These are phyloP conservation scores for Aspergillus nomiae DNA, from an alignment of 2,329 filamentous ascomycete species.

Conservation along the genomic window DNA sequence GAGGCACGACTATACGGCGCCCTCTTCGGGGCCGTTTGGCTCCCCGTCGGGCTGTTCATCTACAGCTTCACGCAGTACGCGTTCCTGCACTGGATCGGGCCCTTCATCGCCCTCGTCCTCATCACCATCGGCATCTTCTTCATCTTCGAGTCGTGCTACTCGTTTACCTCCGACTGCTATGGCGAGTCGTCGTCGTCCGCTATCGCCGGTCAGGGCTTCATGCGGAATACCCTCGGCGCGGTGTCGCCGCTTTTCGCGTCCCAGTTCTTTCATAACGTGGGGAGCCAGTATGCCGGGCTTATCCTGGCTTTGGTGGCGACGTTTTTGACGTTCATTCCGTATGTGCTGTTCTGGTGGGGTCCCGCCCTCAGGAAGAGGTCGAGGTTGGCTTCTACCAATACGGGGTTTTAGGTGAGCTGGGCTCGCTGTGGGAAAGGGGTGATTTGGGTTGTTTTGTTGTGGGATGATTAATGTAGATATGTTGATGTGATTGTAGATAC, in stretches of 20 bases:
- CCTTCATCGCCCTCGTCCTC: slow-evolving; percentile 51
- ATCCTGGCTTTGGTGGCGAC: slow-evolving; percentile 52
- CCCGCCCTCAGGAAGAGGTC: slow-evolving; percentile 33
- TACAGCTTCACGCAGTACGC: slow-evolving; percentile 58
- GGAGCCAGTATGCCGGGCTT: slow-evolving; percentile 55
- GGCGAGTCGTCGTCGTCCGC: slow-evolving; percentile 43
- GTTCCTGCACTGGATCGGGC: slow-evolving; percentile 52
- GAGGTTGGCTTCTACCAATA: slow-evolving; percentile 25
- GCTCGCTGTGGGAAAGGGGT: neutral
- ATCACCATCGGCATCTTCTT: slow-evolving; percentile 59
- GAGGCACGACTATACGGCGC: slow-evolving; percentile 54
- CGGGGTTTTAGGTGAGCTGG: neutral
- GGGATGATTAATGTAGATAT: slow-evolving; percentile 1
- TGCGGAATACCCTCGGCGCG: slow-evolving; percentile 57
- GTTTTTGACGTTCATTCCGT: slow-evolving; percentile 32
- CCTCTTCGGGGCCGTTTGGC: slow-evolving; percentile 50
- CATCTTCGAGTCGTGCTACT: slow-evolving; percentile 46
- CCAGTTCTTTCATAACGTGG: slow-evolving; percentile 57
- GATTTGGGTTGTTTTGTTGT: neutral
- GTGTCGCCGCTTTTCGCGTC: slow-evolving; percentile 55
- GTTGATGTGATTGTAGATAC: neutral
- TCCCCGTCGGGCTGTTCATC: slow-evolving; percentile 55
- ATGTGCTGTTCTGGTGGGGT: slow-evolving; percentile 32
- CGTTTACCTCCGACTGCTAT: slow-evolving; percentile 57
- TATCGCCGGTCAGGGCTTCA: slow-evolving; percentile 55